These are phyloP conservation scores for Cystobasidium sp. DNA, from an alignment of 1,284 basidiomycete genomes.

Conservation along the genomic window DNA sequence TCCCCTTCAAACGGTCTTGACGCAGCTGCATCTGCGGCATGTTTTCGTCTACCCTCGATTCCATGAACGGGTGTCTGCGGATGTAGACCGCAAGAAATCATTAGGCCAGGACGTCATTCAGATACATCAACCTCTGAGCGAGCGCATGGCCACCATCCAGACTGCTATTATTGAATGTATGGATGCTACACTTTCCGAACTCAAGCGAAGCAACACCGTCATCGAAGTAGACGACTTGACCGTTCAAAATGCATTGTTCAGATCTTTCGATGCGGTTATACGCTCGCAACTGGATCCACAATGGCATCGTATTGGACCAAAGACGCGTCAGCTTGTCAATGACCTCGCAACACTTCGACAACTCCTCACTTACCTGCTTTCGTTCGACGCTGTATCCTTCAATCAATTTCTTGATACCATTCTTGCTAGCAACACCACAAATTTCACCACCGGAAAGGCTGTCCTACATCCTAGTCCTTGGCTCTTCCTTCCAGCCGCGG, in stretches of 20 bases:
- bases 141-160: slow-evolving; percentile 88
- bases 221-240: slow-evolving; percentile 92
- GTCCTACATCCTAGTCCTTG: slow-evolving; percentile 73
- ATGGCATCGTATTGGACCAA: slow-evolving; percentile 94
- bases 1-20: slow-evolving; percentile 88
- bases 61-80: slow-evolving; percentile 80
- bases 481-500: slow-evolving; percentile 87
- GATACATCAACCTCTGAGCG: slow-evolving; percentile 82
- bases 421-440: slow-evolving; percentile 69
- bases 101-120: slow-evolving; percentile 75
- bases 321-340: slow-evolving; percentile 86
- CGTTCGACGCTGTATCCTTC: slow-evolving; percentile 89
- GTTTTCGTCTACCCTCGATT: slow-evolving; percentile 96
- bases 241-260: slow-evolving; percentile 92
- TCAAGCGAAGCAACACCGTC: slow-evolving; percentile 80
- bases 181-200: slow-evolving; percentile 83
- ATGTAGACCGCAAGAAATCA: slow-evolving; percentile 77
- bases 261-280: slow-evolving; percentile 88
- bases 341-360: slow-evolving; percentile 85
- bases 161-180: slow-evolving; percentile 93
- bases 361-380: slow-evolving; percentile 84
- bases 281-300: slow-evolving; percentile 86
- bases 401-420: slow-evolving; percentile 90
- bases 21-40: slow-evolving; percentile 83
- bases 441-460: slow-evolving; percentile 46